Percentiles rank a stretch among this genome's conserved stretches.
These are phyloP conservation scores for Lindgomyces ingoldianus DNA, from an alignment of 495 filamentous ascomycete species.

Conservation along the genomic window DNA sequence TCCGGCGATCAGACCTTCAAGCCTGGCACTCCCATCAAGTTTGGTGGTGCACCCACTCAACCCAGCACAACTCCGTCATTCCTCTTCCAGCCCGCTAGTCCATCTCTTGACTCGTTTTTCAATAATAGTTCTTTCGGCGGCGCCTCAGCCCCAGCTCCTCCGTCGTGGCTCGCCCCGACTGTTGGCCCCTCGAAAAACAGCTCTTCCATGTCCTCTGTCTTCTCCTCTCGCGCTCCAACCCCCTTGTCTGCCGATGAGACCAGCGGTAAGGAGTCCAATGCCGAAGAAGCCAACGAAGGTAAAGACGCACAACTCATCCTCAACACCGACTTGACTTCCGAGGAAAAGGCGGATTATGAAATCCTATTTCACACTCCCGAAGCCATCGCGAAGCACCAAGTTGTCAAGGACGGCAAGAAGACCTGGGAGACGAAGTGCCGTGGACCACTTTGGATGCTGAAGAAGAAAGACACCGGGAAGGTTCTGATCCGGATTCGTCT, in stretches of 20 bases:
- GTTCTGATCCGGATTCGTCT: conserved; percentile 17
- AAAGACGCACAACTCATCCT: neutral
- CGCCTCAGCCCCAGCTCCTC: no score
- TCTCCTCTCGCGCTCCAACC: conserved; percentile 24
- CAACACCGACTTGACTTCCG: conserved; percentile 2
- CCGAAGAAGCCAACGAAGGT: conserved; percentile 10
- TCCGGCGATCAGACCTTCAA: conserved; percentile 31
- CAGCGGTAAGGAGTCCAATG: conserved; percentile 9
- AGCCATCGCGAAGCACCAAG: conserved; percentile 7
- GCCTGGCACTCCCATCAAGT: conserved; percentile 22
- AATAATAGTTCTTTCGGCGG: no score
- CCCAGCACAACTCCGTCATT: neutral
- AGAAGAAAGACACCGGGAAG: conserved; percentile 17
- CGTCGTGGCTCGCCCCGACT: neutral
- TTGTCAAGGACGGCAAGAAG: neutral
- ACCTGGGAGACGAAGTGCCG: conserved; percentile 8
- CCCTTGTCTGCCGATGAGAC: conserved; percentile 18
- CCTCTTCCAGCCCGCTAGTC: conserved; percentile 4
- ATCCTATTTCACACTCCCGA: conserved; percentile 14
- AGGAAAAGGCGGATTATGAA: conserved; percentile 18
- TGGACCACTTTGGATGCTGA: conserved; percentile 22
- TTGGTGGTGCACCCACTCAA: neutral
- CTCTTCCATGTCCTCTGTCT: conserved; percentile 1
- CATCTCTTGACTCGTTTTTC: no score
- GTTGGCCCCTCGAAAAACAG: neutral